Percentiles rank a stretch among this genome's conserved stretches.
phyloP scores from a whole-genome alignment of 345 rosid species.

The Linum usitatissimum region DNA sequence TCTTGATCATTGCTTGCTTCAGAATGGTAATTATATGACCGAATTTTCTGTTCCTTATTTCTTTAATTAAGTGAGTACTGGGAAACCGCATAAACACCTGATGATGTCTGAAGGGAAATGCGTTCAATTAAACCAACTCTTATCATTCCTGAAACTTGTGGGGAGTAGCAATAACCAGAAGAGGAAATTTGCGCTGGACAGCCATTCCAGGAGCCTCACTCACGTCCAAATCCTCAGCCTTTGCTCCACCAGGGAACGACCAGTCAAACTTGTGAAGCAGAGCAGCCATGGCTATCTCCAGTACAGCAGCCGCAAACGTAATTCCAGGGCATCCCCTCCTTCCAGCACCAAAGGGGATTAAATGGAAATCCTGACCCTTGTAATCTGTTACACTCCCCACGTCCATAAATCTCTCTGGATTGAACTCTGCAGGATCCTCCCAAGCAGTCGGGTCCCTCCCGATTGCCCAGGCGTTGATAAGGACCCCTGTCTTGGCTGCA shows the following conservation, averaged over 20 bases:
- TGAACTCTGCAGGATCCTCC: slow-evolving; percentile 10
- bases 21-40: too few relatives aligned
- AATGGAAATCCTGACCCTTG: slow-evolving; percentile 1
- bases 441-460: slow-evolving; percentile 14
- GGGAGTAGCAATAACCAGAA: neutral
- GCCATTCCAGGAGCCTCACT: slow-evolving; percentile 1
- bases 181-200: neutral
- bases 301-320: neutral
- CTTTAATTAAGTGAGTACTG: too few relatives aligned
- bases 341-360: slow-evolving; percentile 3
- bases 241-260: neutral
- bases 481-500: slow-evolving; percentile 15
- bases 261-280: neutral
- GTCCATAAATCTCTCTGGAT: slow-evolving; percentile 18
- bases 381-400: slow-evolving; percentile 1
- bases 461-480: slow-evolving; percentile 15
- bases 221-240: neutral
- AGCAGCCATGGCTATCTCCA: neutral
- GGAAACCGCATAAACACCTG: too few relatives aligned
- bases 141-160: neutral
- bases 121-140: too few relatives aligned
- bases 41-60: too few relatives aligned
- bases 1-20: too few relatives aligned
- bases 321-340: slow-evolving; percentile 1
- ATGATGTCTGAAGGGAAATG: too few relatives aligned